A percentile compares a stretch with the other conserved stretches of the same genome.
Conservation (phyloP, 1,284 basidiomycete species). For the Naganishia sp. region DNA sequence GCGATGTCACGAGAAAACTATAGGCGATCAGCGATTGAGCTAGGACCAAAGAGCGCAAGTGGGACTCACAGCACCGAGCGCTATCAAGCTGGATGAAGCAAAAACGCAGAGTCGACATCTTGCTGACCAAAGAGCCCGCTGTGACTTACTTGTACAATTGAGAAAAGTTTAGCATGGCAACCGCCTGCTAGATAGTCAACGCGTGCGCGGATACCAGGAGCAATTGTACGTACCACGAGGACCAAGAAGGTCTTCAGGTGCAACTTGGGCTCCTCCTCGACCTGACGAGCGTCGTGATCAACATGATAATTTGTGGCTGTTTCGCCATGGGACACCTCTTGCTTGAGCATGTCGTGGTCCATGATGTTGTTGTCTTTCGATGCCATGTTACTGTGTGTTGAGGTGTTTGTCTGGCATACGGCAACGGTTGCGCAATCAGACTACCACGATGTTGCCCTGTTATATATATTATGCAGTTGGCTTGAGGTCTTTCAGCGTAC, state of each 20-base stretch:
- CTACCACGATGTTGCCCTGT: no score
- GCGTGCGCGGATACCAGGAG: neutral
- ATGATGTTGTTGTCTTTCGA: neutral
- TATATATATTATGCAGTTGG: neutral
- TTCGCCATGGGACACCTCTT: slow-evolving; percentile 20
- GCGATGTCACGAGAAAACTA: slow-evolving; percentile 19
- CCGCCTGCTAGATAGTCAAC: neutral
- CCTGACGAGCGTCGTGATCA: neutral
- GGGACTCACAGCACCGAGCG: slow-evolving; percentile 16
- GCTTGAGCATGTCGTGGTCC: slow-evolving; percentile 20
- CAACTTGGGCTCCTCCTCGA: slow-evolving; percentile 8
- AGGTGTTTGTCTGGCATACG: no score
- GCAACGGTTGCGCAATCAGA: no score
- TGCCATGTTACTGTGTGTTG: neutral
- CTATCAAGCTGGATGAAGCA: slow-evolving; percentile 12
- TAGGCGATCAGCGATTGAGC: neutral
- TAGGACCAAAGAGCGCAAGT: no score
- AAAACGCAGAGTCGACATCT: neutral
- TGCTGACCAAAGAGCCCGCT: neutral
- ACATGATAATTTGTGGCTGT: slow-evolving; percentile 14
- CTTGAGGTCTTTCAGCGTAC: neutral
- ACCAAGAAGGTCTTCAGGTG: slow-evolving; percentile 26
- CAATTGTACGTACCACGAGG: neutral
- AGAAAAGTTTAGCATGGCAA: slow-evolving; percentile 9
- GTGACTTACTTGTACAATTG: slow-evolving; percentile 22